Percentiles rank a stretch among this genome's conserved stretches.
Evolutionary conservation across 176 grass and related monocot species (phyloP).

Genomic region (Carex littledalei): DNA sequence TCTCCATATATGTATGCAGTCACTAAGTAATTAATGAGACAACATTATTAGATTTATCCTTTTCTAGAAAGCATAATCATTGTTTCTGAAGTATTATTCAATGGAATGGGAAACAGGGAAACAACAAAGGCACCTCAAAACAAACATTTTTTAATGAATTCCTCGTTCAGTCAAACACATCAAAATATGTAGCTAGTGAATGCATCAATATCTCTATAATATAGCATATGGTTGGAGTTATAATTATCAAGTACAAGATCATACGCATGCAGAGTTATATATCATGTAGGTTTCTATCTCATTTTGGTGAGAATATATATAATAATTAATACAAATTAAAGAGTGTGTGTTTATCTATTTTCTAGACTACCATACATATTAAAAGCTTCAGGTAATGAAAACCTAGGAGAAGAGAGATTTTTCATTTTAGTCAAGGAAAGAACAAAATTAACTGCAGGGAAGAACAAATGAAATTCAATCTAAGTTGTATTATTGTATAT

Average conservation of each 20-base stretch:
- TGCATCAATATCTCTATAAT: not conserved
- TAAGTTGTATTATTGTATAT: not conserved
- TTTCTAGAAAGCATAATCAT: not conserved
- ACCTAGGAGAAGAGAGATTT: not conserved
- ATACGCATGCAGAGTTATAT: not conserved
- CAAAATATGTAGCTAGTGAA: not conserved
- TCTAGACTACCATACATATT: not conserved
- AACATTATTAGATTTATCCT: not conserved
- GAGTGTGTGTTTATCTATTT: not conserved
- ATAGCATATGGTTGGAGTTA: not conserved
- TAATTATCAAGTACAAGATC: constrained; percentile 2
- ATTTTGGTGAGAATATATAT: not conserved
- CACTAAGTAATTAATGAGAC: not conserved
- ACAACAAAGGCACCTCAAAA: not conserved
- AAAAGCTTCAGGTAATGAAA: not conserved
- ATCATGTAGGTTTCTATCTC: not conserved
- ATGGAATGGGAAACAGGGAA: not conserved
- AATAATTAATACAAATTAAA: not conserved
- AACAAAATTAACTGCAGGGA: not conserved
- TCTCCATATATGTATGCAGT: not conserved
- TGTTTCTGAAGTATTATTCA: not conserved
- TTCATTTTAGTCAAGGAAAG: not conserved
- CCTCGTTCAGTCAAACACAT: not conserved
- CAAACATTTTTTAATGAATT: not conserved
- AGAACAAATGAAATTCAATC: not conserved